Evolutionary conservation across 2,329 filamentous ascomycete species (phyloP).

Genomic region (Delphinella strobiligena): DNA sequence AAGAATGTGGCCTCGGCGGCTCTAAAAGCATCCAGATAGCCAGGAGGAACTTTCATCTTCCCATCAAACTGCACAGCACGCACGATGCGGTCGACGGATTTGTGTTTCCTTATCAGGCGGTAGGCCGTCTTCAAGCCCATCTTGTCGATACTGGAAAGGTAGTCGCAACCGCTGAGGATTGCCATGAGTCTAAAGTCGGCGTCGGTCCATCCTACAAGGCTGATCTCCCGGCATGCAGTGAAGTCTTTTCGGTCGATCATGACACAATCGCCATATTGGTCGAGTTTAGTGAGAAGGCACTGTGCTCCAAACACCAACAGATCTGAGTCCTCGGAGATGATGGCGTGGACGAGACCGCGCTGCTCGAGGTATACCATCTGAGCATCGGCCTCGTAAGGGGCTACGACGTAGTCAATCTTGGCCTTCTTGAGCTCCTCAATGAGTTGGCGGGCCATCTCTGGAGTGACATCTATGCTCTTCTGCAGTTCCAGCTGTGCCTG

Average conservation of each 20-base stretch:
- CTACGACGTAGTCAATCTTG: conserved; percentile 76
- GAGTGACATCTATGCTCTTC: conserved; percentile 90
- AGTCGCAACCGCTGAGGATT: conserved; percentile 93
- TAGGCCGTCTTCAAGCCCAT: conserved; percentile 92
- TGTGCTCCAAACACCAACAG: conserved; percentile 90
- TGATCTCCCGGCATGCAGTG: conserved; percentile 75
- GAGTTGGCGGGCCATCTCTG: conserved; percentile 82
- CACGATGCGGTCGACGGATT: conserved; percentile 70
- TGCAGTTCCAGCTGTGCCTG: conserved; percentile 81
- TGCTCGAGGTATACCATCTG: conserved; percentile 90
- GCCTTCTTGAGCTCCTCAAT: conserved; percentile 84
- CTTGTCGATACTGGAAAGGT: conserved; percentile 71
- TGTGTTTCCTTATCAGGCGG: conserved; percentile 79
- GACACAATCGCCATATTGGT: conserved; percentile 84
- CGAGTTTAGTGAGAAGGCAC: conserved; percentile 81
- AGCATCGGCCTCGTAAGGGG: conserved; percentile 95
- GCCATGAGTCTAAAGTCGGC: conserved; percentile 88
- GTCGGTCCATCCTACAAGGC: conserved; percentile 83
- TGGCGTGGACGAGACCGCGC: conserved; percentile 70
- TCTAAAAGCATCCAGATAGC: conserved; percentile 70
- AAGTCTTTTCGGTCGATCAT: conserved; percentile 88
- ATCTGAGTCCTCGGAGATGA: conserved; percentile 94
- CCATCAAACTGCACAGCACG: conserved; percentile 81
- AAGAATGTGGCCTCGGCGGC: conserved; percentile 88
- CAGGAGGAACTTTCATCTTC: conserved; percentile 65